Conservation (phyloP, 1,284 basidiomycete genomes). For the Malassezia cuniculi region DNA sequence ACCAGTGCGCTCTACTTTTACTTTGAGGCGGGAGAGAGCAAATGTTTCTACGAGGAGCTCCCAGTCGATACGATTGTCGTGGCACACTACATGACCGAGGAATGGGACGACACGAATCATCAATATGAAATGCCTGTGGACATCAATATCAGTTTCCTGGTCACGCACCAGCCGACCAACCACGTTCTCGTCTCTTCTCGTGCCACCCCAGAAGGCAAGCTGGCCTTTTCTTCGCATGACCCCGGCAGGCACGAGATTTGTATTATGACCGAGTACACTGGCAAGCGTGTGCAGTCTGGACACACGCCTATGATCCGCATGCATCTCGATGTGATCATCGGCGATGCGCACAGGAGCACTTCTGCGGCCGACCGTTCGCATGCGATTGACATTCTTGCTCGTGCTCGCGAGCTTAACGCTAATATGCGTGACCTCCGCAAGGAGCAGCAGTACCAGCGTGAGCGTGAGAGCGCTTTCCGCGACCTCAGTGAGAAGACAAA, state of each 20-base stretch:
- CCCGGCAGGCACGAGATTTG: conserved; percentile 95
- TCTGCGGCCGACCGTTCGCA: conserved; percentile 49
- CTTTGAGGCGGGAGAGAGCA: conserved; percentile 43
- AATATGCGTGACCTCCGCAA: conserved; percentile 82
- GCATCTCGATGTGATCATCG: conserved; percentile 85
- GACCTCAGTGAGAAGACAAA: conserved; percentile 80
- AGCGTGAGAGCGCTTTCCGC: conserved; percentile 75
- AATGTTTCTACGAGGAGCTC: conserved; percentile 90
- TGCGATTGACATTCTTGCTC: conserved; percentile 69
- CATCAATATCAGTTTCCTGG: conserved; percentile 76
- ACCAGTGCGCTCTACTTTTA: conserved; percentile 47
- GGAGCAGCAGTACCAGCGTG: conserved; percentile 95
- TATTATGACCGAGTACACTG: conserved; percentile 59
- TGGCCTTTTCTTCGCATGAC: conserved; percentile 94
- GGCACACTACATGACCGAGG: conserved; percentile 59
- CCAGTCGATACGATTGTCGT: conserved; percentile 94
- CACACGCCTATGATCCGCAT: conserved; percentile 77
- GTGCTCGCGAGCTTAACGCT: conserved; percentile 78
- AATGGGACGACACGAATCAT: conserved; percentile 68
- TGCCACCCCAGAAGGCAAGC: conserved; percentile 75
- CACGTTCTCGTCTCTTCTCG: conserved; percentile 59
- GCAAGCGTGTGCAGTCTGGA: conserved; percentile 46
- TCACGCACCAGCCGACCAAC: conserved; percentile 49
- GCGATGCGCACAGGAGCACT: conserved; percentile 63
- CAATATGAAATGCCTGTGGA: conserved; percentile 61